phyloP scores from a whole-genome alignment of 768 basidiomycete species.

The Lentinula detonsa region DNA sequence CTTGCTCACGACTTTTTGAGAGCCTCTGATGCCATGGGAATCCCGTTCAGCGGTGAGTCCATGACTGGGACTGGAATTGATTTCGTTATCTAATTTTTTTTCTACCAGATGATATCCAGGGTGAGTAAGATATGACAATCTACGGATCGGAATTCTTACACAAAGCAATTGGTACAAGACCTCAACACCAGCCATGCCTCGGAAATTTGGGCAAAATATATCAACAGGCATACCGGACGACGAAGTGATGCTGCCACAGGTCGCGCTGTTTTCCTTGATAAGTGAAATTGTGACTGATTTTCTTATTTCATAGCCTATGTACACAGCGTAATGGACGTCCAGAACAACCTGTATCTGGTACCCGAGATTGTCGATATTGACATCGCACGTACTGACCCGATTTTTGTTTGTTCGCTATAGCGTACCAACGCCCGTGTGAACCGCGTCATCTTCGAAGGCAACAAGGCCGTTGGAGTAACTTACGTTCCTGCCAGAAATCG shows the following conservation, averaged over 20 bases:
- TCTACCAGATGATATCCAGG: conserved; percentile 56
- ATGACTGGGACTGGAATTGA: background rate
- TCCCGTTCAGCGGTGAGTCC: conserved; percentile 60
- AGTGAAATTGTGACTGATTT: background rate
- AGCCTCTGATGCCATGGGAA: conserved; percentile 51
- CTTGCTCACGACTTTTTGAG: conserved; percentile 68
- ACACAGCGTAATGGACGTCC: conserved; percentile 65
- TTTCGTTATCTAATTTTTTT: background rate
- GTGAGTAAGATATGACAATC: conserved; percentile 13
- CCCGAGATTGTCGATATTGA: background rate
- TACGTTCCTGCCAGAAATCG: conserved; percentile 63
- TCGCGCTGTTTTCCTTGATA: conserved; percentile 13
- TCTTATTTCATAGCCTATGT: conserved; percentile 42
- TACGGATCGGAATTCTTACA: background rate
- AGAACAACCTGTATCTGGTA: conserved; percentile 55
- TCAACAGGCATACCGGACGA: conserved; percentile 67
- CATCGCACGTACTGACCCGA: background rate
- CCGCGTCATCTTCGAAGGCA: conserved; percentile 68
- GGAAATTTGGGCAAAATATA: conserved; percentile 75
- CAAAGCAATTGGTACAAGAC: conserved; percentile 25
- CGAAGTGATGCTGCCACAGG: conserved; percentile 69
- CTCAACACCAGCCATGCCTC: conserved; percentile 53
- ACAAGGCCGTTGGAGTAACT: conserved; percentile 65
- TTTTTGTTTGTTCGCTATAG: background rate
- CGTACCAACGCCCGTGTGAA: conserved; percentile 62